Percentiles rank a stretch among this genome's conserved stretches.
These are phyloP conservation scores for Cyathus striatus DNA, from an alignment of 768 basidiomycete genomes.

Conservation along the genomic window DNA sequence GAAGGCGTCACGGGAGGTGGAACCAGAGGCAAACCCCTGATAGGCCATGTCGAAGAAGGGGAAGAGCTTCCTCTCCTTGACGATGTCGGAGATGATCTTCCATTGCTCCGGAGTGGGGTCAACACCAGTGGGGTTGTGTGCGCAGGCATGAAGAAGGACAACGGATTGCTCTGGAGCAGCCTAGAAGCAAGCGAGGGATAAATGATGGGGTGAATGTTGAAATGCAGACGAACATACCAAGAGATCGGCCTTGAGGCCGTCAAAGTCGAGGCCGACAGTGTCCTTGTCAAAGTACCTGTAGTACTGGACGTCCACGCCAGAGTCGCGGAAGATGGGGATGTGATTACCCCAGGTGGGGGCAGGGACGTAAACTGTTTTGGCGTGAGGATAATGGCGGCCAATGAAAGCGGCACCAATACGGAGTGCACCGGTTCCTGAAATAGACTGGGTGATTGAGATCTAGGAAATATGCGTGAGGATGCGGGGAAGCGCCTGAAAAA, in stretches of 20 bases:
- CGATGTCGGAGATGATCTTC: slow-evolving; percentile 81
- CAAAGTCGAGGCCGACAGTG: slow-evolving; percentile 90
- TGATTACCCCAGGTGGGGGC: slow-evolving; percentile 98
- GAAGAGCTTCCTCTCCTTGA: slow-evolving; percentile 88
- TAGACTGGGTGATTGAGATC: slow-evolving; percentile 88
- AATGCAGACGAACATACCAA: slow-evolving; percentile 42
- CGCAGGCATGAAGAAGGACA: slow-evolving; percentile 93
- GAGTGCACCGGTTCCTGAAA: slow-evolving; percentile 97
- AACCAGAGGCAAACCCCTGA: slow-evolving; percentile 97
- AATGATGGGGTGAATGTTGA: background rate
- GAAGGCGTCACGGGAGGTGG: slow-evolving; percentile 86
- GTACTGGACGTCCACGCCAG: slow-evolving; percentile 85
- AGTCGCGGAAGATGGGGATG: slow-evolving; percentile 88
- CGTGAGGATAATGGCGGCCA: slow-evolving; percentile 80
- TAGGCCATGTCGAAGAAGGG: slow-evolving; percentile 99
- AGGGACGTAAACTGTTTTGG: slow-evolving; percentile 88
- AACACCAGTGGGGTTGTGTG: slow-evolving; percentile 98
- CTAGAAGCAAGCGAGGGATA: slow-evolving; percentile 22
- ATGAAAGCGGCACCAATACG: slow-evolving; percentile 93
- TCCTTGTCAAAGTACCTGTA: slow-evolving; percentile 95
- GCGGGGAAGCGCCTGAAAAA: slow-evolving; percentile 4
- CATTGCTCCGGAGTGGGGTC: slow-evolving; percentile 94
- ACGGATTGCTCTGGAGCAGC: slow-evolving; percentile 75
- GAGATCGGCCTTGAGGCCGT: slow-evolving; percentile 84
- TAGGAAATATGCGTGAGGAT: slow-evolving; percentile 21